Conservation (phyloP, 1,139 yeast species). For the Scheffersomyces segobiensis region DNA sequence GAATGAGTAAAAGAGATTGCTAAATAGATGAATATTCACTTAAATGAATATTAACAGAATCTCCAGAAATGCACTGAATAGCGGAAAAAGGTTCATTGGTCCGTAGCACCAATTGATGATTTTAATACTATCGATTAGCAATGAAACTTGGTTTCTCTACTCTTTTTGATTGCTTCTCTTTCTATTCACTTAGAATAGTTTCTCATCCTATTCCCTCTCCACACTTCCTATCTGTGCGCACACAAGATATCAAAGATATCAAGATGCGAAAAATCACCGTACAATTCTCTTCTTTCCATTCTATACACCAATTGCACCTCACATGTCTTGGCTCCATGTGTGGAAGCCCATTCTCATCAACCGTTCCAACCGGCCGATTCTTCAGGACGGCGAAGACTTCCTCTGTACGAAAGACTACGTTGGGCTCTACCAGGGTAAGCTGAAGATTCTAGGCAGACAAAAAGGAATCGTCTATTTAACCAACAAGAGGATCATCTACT, state of each 20-base stretch:
- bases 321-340: conserved; percentile 14
- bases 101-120: too few relatives aligned
- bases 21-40: neutral
- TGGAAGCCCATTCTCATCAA: conserved; percentile 45
- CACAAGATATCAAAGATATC: neutral
- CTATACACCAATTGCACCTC: conserved; percentile 4
- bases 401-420: conserved; percentile 53
- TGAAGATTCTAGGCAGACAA: conserved; percentile 64
- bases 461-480: conserved; percentile 81
- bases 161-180: neutral
- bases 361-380: conserved; percentile 49
- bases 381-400: conserved; percentile 40
- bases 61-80: neutral
- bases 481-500: conserved; percentile 67
- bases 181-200: neutral
- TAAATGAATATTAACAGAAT: too few relatives aligned
- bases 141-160: neutral
- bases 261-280: neutral
- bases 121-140: too few relatives aligned
- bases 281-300: neutral
- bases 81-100: too few relatives aligned
- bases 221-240: neutral
- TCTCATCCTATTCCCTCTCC: neutral
- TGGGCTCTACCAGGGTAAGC: conserved; percentile 72
- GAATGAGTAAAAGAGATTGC: neutral